These are phyloP conservation scores for Scenedesmus sp. DNA, from an alignment of 163 green algal genomes.

Conservation along the genomic window DNA sequence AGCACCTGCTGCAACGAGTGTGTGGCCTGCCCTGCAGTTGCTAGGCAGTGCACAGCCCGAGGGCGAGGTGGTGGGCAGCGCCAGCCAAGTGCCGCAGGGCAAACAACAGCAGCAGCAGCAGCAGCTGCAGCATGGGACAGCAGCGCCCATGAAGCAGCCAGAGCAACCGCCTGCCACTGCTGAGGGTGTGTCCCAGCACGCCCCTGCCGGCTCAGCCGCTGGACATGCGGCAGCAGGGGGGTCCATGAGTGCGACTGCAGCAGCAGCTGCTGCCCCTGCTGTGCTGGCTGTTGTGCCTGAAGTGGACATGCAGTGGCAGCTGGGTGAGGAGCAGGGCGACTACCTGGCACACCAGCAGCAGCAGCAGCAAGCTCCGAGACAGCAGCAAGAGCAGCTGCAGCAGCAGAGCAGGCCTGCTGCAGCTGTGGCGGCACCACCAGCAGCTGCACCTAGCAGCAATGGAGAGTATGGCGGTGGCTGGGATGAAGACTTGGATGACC, in stretches of 20 bases:
- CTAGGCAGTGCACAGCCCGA: background rate
- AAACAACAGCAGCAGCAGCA: background rate
- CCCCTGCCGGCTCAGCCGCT: background rate
- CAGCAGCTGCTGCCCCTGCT: background rate
- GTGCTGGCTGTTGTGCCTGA: background rate
- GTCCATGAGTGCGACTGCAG: background rate
- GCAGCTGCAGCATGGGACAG: background rate
- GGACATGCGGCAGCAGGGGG: background rate
- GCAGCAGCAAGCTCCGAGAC: background rate
- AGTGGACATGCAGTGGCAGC: background rate
- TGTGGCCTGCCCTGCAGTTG: conserved; percentile 10
- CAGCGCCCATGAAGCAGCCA: background rate
- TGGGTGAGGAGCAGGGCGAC: background rate
- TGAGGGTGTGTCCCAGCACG: background rate
- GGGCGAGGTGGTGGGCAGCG: background rate
- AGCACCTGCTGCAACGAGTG: background rate
- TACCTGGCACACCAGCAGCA: background rate
- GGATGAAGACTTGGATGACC: conserved; percentile 30
- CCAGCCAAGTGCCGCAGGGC: background rate
- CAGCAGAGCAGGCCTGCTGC: background rate
- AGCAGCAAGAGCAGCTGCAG: background rate
- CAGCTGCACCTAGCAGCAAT: background rate
- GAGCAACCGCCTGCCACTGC: background rate
- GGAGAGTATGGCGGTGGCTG: background rate
- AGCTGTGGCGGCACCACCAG: background rate